phyloP scores from a whole-genome alignment of 225 moss, liverwort and hornwort genomes.

The Marchantia polymorpha region DNA sequence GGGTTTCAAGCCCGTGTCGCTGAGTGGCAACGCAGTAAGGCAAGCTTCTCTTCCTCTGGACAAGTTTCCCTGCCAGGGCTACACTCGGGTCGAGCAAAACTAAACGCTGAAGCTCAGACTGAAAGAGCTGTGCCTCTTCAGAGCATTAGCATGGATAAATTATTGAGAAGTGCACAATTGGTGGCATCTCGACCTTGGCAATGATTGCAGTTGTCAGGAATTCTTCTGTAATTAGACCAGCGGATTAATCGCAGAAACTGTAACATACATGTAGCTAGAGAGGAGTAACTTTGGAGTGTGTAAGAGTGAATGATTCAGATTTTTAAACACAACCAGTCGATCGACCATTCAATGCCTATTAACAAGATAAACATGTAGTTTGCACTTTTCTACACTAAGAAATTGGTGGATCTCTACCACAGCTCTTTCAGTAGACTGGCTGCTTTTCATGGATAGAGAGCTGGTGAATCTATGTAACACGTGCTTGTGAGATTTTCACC shows the following conservation, averaged over 20 bases:
- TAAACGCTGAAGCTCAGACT: slow-evolving; percentile 76
- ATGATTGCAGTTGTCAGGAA: neutral
- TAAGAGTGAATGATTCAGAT: neutral
- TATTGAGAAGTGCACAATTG: neutral
- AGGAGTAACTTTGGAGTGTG: neutral
- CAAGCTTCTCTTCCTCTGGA: slow-evolving; percentile 72
- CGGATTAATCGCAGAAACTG: slow-evolving; percentile 4
- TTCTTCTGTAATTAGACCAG: slow-evolving; percentile 2
- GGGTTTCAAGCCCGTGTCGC: slow-evolving; percentile 59
- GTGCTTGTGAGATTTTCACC: too few species aligned
- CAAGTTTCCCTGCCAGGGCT: slow-evolving; percentile 66
- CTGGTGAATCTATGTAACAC: too few species aligned
- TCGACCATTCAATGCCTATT: slow-evolving; percentile 1
- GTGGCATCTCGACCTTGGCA: neutral
- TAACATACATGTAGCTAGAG: neutral
- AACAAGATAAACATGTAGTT: neutral
- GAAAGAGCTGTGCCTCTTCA: slow-evolving; percentile 76
- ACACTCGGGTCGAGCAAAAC: slow-evolving; percentile 59
- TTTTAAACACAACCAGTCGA: too few species aligned
- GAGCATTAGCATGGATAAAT: slow-evolving; percentile 73
- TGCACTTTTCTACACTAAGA: neutral
- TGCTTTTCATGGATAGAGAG: too few species aligned
- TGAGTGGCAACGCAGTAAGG: slow-evolving; percentile 66
- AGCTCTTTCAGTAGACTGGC: too few species aligned
- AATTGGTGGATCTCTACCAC: neutral